Percentiles rank a stretch among this genome's conserved stretches.
Evolutionary conservation across 2,329 filamentous ascomycete species (phyloP).

Genomic region (Bimuria novae-zelandiae): DNA sequence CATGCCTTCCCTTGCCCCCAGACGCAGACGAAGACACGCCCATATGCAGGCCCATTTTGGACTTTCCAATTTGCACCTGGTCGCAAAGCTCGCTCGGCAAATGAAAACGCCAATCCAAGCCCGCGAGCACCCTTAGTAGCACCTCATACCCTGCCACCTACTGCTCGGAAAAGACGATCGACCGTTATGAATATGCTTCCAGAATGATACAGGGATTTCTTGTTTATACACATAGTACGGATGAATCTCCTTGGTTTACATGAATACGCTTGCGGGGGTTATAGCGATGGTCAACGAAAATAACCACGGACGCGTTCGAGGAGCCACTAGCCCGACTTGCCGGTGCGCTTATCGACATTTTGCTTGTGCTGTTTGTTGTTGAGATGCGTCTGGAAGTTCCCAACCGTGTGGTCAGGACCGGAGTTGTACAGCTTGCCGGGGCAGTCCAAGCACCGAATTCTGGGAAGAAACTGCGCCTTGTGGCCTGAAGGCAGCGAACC

Average conservation of each 20-base stretch:
- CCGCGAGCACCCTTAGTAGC: conserved; percentile 19
- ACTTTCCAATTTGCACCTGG: neutral
- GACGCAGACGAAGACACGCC: neutral
- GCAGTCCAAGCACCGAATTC: conserved; percentile 91
- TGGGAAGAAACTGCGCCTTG: conserved; percentile 81
- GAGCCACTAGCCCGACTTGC: conserved; percentile 10
- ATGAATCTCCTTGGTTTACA: conserved; percentile 4
- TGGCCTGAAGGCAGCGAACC: conserved; percentile 64
- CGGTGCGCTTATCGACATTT: conserved; percentile 42
- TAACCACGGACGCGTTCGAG: conserved; percentile 1
- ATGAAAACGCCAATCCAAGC: conserved; percentile 33
- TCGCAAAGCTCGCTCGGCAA: conserved; percentile 18
- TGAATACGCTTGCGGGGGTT: neutral
- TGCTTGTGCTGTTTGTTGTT: conserved; percentile 74
- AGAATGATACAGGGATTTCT: neutral
- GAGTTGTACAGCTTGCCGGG: conserved; percentile 93
- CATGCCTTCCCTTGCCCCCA: neutral
- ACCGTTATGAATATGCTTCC: conserved; percentile 10
- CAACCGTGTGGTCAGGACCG: conserved; percentile 79
- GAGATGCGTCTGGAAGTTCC: conserved; percentile 91
- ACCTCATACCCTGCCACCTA: conserved; percentile 13
- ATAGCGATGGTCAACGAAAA: neutral
- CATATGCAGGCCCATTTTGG: neutral
- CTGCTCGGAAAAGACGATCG: neutral
- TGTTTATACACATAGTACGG: conserved; percentile 22